phyloP scores from a whole-genome alignment of 2,329 filamentous ascomycete genomes.

The Ceratocystis smalleyi region DNA sequence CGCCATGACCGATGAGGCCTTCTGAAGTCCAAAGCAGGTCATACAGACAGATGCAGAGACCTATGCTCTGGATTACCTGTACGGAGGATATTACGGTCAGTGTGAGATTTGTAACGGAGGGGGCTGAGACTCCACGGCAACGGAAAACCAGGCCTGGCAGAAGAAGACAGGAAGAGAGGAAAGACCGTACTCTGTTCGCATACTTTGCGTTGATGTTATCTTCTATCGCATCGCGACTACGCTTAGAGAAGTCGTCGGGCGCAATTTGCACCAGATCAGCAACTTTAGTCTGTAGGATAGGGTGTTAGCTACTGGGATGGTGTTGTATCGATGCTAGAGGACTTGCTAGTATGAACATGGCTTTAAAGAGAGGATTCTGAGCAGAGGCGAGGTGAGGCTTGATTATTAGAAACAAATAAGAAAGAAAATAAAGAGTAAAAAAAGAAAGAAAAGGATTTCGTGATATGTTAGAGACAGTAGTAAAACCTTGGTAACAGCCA shows the following conservation, averaged over 20 bases:
- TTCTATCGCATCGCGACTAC: constrained; percentile 70
- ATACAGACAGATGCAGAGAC: constrained; percentile 84
- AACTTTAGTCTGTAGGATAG: constrained; percentile 57
- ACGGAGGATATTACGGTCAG: background rate
- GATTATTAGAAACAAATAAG: constrained; percentile 3
- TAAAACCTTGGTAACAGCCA: too few species aligned
- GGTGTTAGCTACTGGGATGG: constrained; percentile 5
- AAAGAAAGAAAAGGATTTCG: background rate
- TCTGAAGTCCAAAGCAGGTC: constrained; percentile 82
- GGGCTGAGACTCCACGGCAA: background rate
- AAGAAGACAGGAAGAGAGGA: background rate
- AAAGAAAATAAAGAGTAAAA: background rate
- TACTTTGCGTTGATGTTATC: constrained; percentile 97
- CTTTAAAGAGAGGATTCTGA: background rate
- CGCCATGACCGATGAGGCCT: constrained; percentile 83
- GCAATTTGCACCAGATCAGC: constrained; percentile 87
- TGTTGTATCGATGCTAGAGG: background rate
- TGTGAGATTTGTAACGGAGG: background rate
- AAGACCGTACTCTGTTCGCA: constrained; percentile 56
- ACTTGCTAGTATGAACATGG: constrained; percentile 37
- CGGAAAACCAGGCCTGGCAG: too few species aligned
- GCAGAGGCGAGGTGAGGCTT: too few species aligned
- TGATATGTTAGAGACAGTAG: background rate
- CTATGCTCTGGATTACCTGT: constrained; percentile 79
- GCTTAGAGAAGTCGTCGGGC: constrained; percentile 74